phyloP scores from a whole-genome alignment of 2,329 filamentous ascomycete species.

The Chalara sp. region DNA sequence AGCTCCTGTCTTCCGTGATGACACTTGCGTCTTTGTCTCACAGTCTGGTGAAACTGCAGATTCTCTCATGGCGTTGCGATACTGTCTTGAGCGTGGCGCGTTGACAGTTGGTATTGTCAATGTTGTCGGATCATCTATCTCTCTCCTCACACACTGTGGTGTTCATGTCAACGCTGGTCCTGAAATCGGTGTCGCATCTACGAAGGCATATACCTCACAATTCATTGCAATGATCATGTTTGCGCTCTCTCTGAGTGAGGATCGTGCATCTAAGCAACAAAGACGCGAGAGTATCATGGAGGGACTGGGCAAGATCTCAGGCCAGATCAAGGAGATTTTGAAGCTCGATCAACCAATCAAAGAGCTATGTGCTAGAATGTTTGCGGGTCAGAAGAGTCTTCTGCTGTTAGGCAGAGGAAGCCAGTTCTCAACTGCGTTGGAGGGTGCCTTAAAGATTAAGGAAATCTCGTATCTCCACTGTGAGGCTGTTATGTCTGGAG shows the following conservation, averaged over 20 bases:
- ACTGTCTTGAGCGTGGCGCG: constrained; percentile 96
- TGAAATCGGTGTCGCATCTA: constrained; percentile 97
- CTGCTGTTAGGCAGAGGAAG: constrained; percentile 89
- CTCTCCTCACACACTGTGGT: constrained; percentile 97
- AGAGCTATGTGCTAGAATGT: constrained; percentile 81
- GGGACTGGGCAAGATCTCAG: constrained; percentile 78
- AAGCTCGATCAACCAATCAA: constrained; percentile 92
- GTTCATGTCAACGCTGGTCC: constrained; percentile 99
- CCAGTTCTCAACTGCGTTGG: constrained; percentile 93
- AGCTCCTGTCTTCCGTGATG: constrained; percentile 97
- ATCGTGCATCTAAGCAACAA: constrained; percentile 89
- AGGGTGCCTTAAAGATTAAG: constrained; percentile 99
- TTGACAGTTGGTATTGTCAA: constrained; percentile 98
- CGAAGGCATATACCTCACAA: constrained; percentile 98
- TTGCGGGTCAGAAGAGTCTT: constrained; percentile 96
- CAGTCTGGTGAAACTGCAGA: constrained; percentile 98
- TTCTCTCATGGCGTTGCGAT: constrained; percentile 91
- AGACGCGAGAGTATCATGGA: constrained; percentile 95
- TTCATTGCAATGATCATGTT: constrained; percentile 99
- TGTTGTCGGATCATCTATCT: constrained; percentile 97
- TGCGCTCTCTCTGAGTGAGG: constrained; percentile 89
- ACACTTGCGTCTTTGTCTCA: constrained; percentile 97
- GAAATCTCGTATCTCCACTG: constrained; percentile 99
- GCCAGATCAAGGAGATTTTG: constrained; percentile 87
- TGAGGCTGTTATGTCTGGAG: constrained; percentile 99